Percentiles rank a stretch among this genome's conserved stretches.
Conservation (phyloP, 257 asterid species). For the Eucommia ulmoides region DNA sequence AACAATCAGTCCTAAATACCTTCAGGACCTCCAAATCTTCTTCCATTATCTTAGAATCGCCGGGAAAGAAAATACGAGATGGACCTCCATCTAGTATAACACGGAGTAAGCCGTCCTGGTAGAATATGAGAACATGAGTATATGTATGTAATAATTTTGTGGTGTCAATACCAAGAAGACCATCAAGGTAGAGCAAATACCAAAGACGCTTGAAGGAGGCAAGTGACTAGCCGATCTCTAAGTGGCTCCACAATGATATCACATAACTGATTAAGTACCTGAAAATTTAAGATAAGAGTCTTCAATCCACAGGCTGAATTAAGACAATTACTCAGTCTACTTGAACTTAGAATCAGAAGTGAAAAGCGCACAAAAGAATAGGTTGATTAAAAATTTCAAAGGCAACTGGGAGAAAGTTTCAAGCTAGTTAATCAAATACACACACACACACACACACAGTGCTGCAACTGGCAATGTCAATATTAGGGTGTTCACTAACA, state of each 20-base stretch:
- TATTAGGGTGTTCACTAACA: too few relatives aligned
- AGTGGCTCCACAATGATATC: slow-evolving; percentile 81
- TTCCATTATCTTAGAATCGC: slow-evolving; percentile 76
- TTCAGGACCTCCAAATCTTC: slow-evolving; percentile 83
- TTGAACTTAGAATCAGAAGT: too few relatives aligned
- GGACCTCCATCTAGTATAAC: slow-evolving; percentile 89
- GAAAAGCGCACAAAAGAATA: too few relatives aligned
- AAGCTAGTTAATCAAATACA: too few relatives aligned
- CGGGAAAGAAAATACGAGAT: slow-evolving; percentile 55
- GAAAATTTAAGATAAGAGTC: too few relatives aligned
- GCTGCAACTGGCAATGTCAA: too few relatives aligned
- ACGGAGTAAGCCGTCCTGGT: slow-evolving; percentile 80
- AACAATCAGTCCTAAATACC: slow-evolving; percentile 38
- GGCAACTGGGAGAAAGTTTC: too few relatives aligned
- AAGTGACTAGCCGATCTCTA: slow-evolving; percentile 90
- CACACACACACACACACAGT: too few relatives aligned
- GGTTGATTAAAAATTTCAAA: too few relatives aligned
- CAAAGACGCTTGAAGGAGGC: slow-evolving; percentile 95
- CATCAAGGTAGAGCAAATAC: slow-evolving; percentile 20
- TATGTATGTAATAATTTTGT: slow-evolving; percentile 2
- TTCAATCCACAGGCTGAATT: too few relatives aligned
- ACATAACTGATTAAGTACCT: slow-evolving; percentile 90
- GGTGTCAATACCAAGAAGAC: neutral
- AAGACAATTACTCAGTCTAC: too few relatives aligned
- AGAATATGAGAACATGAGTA: slow-evolving; percentile 11